Evolutionary conservation across 768 basidiomycete genomes (phyloP).

Genomic region (Boletus fagicola): DNA sequence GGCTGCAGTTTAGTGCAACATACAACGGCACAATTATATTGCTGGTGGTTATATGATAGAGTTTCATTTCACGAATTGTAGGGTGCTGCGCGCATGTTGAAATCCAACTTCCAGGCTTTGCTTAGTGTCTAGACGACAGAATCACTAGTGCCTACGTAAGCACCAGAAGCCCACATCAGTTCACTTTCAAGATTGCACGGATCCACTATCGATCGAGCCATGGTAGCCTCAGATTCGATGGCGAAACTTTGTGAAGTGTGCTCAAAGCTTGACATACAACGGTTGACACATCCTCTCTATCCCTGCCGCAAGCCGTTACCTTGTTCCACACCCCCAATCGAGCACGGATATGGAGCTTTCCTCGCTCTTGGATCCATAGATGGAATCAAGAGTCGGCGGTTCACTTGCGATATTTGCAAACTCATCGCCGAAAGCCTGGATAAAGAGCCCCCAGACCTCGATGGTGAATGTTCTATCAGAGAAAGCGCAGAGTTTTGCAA

Average conservation of each 20-base stretch:
- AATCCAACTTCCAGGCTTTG: background rate
- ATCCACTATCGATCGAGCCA: background rate
- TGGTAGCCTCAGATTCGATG: background rate
- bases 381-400: constrained; percentile 15
- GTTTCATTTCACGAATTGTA: background rate
- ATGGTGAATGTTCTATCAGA: constrained; percentile 5
- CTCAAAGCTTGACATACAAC: constrained; percentile 6
- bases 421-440: constrained; percentile 14
- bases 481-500: constrained; percentile 5
- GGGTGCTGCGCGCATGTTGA: background rate
- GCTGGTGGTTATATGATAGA: background rate
- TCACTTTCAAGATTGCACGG: background rate
- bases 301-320: constrained; percentile 1
- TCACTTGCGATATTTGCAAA: constrained; percentile 12
- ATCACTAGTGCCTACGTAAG: background rate
- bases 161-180: background rate
- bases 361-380: constrained; percentile 10
- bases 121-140: too few relatives aligned
- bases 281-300: background rate
- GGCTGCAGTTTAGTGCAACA: background rate
- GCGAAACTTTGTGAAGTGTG: constrained; percentile 7
- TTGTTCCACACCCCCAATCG: constrained; percentile 5
- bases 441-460: constrained; percentile 8
- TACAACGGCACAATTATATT: background rate
- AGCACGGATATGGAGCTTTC: background rate